Base-by-base conservation (phyloP, 345 rosid species). In the Arabidopsis arenosa region DNA sequence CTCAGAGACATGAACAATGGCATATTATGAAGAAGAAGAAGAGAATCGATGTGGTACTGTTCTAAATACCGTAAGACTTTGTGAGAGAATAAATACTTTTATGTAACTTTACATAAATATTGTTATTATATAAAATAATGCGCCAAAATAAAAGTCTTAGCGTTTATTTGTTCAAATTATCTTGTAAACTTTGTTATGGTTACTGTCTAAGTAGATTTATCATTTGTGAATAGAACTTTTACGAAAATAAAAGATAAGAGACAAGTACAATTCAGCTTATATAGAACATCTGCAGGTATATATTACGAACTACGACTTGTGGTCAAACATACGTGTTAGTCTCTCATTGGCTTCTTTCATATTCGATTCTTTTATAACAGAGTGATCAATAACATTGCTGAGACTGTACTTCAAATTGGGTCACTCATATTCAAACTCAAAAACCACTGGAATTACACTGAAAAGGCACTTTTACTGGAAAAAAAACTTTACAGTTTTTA, bases 41-140 rank as follows among this genome's bases (percentile, higher is more conserved):
- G 80, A 72, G 89, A 83, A 80, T 88, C 86, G 84, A 80, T 43
- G 45, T 72, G 73, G 63, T 69, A 70, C 80, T 69, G 40, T 78
- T 78, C 66, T 52, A 66, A 43, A 72, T 77, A 59, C 68, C 7
- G 2, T 10, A 39, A 66, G 70, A 66, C 74, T 71, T 77, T 71
- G 11, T 9, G 18, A 66, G 26, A 59, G 77, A 72, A 72, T 78
- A 72, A 21, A n/a, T 33, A 26, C 69, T 72, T 58, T 70, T 70
- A 44, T 12, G 9, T 57, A 39, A 57, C 45, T 57, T 70, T 51
- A 57, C 55, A 69, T 56, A 41, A 26, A 23, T 55, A 40, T 9
- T 35, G 30, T 5, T 10, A 47, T 32, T 15, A 9, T 68, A n/a
- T 10, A n/a, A 41, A 9, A 61, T 62, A 62, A 32, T 68, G 45